Evolutionary conservation across 2,329 filamentous ascomycete genomes (phyloP), one percentile per base, ranked within the genome.

Genomic region (Gyromitra esculenta): DNA sequence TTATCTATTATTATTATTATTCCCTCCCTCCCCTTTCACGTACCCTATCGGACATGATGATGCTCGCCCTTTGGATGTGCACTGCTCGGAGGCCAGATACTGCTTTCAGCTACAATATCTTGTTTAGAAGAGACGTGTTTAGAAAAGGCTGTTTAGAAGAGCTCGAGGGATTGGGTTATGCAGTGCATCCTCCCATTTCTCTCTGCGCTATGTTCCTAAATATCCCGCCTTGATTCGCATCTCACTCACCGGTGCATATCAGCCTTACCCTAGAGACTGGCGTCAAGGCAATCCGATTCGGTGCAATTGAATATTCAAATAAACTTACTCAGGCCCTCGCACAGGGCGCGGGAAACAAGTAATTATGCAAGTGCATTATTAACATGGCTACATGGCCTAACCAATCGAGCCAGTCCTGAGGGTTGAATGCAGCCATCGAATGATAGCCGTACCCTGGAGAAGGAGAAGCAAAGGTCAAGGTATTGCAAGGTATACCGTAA

Each of bases 371-470:
- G 25, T 31, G 25, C 25, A 31, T 31, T 31, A 31, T 31, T 31
- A 31, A 57, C 31, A 57, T 57, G 54, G 25, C 15, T 1, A 1
- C 3, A 54, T 5, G 9, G 21, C 5, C 15, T 54, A 31, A 9
- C 54, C 54, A 57, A 37, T 31, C 54, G 54, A 37, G 13, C 54
- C 54, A 37, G n/a, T 57, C 7, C 31, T 57, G 31, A 54, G 21
- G 50, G 21, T 31, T 54, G 25, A 54, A 54, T 31, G 50, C 50
- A 31, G 31, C 50, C 25, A 13, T 15, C 50, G 21, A 21, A 54
- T 54, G 21, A 13, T 2, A 54, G 0, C 25, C 25, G 25, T 31
- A 31, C 25, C 2, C 25, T 31, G 25, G 25, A 21, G 18, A 21
- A 21, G 18, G 18, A 31, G 25, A 31, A 31, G 4, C 25, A 31